Percentiles rank a stretch among this genome's conserved stretches.
These are phyloP conservation scores for Helotiales sp. DNA, from an alignment of 2,329 filamentous ascomycete genomes.

Conservation along the genomic window DNA sequence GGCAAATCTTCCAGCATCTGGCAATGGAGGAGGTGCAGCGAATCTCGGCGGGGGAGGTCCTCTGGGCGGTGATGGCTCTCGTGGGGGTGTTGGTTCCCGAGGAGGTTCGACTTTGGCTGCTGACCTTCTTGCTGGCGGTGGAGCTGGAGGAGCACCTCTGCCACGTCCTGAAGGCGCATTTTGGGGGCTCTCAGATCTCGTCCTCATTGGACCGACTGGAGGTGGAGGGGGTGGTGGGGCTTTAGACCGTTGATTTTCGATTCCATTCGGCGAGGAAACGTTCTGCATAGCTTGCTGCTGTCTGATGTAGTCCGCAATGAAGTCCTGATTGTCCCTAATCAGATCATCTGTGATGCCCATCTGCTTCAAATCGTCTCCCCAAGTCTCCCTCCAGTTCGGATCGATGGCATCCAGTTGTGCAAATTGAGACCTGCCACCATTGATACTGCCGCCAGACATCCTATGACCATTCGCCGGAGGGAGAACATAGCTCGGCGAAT, in stretches of 20 bases:
- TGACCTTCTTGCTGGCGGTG: conserved; percentile 62
- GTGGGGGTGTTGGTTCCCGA: conserved; percentile 59
- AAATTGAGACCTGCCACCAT: conserved; percentile 56
- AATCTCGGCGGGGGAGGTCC: conserved; percentile 67
- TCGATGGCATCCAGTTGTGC: conserved; percentile 64
- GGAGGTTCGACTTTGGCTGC: conserved; percentile 50
- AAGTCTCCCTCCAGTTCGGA: conserved; percentile 63
- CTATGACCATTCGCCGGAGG: conserved; percentile 37
- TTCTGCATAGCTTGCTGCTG: conserved; percentile 53
- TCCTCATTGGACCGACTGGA: conserved; percentile 43
- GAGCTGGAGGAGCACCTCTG: conserved; percentile 47
- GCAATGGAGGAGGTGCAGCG: conserved; percentile 81
- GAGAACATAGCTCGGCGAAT: conserved; percentile 50
- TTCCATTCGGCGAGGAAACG: conserved; percentile 41
- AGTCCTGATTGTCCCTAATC: conserved; percentile 67
- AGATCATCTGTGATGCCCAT: conserved; percentile 67
- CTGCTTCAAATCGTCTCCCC: conserved; percentile 61
- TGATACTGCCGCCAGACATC: conserved; percentile 47
- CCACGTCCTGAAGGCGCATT: conserved; percentile 31
- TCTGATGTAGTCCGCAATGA: conserved; percentile 64
- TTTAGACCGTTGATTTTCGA: conserved; percentile 44
- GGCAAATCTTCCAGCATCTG: conserved; percentile 87
- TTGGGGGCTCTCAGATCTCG: conserved; percentile 34
- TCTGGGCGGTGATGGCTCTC: conserved; percentile 67
- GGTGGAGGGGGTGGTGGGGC: conserved; percentile 64